Base-by-base conservation (phyloP, 2,329 filamentous ascomycete species). In the Aspergillus oerlinghausenensis region DNA sequence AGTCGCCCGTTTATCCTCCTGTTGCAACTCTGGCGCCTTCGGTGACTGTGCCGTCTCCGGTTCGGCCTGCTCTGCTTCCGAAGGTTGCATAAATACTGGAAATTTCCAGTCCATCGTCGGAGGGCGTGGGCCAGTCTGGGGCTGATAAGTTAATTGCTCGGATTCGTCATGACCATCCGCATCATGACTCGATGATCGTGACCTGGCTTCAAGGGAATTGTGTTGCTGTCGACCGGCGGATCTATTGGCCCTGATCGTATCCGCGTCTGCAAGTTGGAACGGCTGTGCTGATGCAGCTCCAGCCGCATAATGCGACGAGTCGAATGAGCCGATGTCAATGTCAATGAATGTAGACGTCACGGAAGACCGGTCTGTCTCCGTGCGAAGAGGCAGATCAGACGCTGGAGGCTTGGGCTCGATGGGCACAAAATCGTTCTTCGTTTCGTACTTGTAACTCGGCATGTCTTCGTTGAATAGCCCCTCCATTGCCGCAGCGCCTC, bases 391-490 rank as follows among this genome's bases (percentile, higher is more conserved):
- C 4, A 86, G 73, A 65, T 86, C 84, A 1, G 82, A 84, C 2
- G 67, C 64, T 25, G 78, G 77, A 48, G 77, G 75, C 63, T 67
- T 68, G 10, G 69, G 62, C 59, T 77, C 70, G 25, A 79, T 68
- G 0, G 77, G 77, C 3, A 79, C 71, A 58, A 80, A 77, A 63
- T 77, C 76, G 49, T 79, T 79, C 50, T 82, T 76, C 7, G 77
- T 79, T 60, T 82, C 81, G 64, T 84, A 84, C 55, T 78, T 79
- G 66, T 87, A 87, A n/a, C 79, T 81, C 6, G 79, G 79, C 54
- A 77, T 77, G 32, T 78, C 74, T 38, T 79, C 76, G 58, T 86
- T 77, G 65, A 85, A 87, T 3, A 87, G 68, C 9, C 83, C 80
- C 55, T 83, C 79, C 63, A 87, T 76, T 2, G 80, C 81, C 45